A percentile compares a stretch with the other conserved stretches of the same genome.
These are phyloP conservation scores for Dorcoceras hygrometricum DNA, from an alignment of 257 asterid species.

Conservation along the genomic window DNA sequence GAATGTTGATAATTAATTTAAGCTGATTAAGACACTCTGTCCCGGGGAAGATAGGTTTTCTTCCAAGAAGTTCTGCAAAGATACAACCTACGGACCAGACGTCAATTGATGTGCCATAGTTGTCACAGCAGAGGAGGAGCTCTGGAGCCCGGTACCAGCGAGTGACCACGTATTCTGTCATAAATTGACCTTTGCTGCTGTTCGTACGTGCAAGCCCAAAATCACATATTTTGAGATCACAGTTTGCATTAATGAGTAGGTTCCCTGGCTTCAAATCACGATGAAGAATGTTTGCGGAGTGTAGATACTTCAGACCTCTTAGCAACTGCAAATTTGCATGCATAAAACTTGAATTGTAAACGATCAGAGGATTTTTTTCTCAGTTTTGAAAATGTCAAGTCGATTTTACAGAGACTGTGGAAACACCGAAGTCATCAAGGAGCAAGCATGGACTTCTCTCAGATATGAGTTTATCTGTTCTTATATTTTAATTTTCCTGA, in stretches of 20 bases:
- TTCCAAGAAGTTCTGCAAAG: conserved; percentile 54
- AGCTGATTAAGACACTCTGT: conserved; percentile 65
- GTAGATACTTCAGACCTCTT: conserved; percentile 59
- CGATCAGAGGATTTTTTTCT: not conserved
- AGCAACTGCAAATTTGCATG: conserved; percentile 35
- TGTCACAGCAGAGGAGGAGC: conserved; percentile 60
- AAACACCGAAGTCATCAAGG: not conserved
- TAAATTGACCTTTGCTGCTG: conserved; percentile 57
- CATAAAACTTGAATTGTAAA: too few species aligned
- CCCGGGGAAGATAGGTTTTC: conserved; percentile 59
- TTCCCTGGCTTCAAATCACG: conserved; percentile 64
- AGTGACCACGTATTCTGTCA: conserved; percentile 61
- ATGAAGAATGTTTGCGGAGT: conserved; percentile 61
- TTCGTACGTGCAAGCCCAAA: conserved; percentile 60
- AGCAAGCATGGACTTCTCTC: too few species aligned
- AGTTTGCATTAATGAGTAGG: conserved; percentile 57
- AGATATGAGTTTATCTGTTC: too few species aligned
- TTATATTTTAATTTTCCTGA: too few species aligned
- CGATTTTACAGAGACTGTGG: not conserved
- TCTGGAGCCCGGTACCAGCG: conserved; percentile 68
- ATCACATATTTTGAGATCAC: conserved; percentile 58
- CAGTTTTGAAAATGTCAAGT: not conserved
- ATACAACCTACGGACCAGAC: conserved; percentile 68
- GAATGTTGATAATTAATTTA: conserved; percentile 49
- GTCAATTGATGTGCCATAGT: conserved; percentile 53